A percentile compares a stretch with the other conserved stretches of the same genome.
Evolutionary conservation across 768 basidiomycete species (phyloP).

Genomic region (Gyrodon lividus): DNA sequence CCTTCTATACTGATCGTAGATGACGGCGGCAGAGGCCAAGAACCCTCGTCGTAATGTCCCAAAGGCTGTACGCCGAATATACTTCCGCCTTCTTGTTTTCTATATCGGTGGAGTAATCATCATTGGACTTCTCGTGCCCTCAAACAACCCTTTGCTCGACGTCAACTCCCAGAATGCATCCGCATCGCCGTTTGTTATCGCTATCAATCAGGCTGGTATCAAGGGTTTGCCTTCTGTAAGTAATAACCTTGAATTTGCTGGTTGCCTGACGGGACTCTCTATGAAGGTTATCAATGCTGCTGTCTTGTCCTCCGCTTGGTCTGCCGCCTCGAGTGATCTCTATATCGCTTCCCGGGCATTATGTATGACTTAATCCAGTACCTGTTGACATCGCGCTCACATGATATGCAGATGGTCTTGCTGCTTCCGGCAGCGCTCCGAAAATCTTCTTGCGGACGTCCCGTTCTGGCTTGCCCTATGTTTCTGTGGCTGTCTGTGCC

Average conservation of each 20-base stretch:
- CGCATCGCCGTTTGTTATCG: slow-evolving; percentile 54
- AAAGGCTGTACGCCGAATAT: slow-evolving; percentile 41
- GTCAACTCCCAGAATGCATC: slow-evolving; percentile 38
- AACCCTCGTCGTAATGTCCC: slow-evolving; percentile 43
- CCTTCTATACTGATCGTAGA: slow-evolving; percentile 15
- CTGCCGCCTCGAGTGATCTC: slow-evolving; percentile 35
- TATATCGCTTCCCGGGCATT: slow-evolving; percentile 35
- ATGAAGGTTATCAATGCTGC: slow-evolving; percentile 31
- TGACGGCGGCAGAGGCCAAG: slow-evolving; percentile 44
- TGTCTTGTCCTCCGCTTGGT: slow-evolving; percentile 44
- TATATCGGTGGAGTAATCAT: slow-evolving; percentile 38
- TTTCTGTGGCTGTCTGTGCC: slow-evolving; percentile 31
- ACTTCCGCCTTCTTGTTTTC: slow-evolving; percentile 36
- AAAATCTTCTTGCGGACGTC: slow-evolving; percentile 44
- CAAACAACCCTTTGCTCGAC: slow-evolving; percentile 39
- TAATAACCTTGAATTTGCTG: neutral
- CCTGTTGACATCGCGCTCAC: slow-evolving; percentile 1
- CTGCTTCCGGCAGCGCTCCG: slow-evolving; percentile 49
- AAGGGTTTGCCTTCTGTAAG: slow-evolving; percentile 46
- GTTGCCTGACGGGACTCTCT: neutral
- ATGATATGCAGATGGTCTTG: slow-evolving; percentile 47
- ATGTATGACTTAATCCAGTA: slow-evolving; percentile 17
- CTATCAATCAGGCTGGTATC: slow-evolving; percentile 49
- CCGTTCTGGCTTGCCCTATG: slow-evolving; percentile 42
- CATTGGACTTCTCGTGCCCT: slow-evolving; percentile 47